A percentile compares a stretch with the other conserved stretches of the same genome.
phyloP scores from a whole-genome alignment of 805 yeast species.

The Saccharomycopsis fodiens region DNA sequence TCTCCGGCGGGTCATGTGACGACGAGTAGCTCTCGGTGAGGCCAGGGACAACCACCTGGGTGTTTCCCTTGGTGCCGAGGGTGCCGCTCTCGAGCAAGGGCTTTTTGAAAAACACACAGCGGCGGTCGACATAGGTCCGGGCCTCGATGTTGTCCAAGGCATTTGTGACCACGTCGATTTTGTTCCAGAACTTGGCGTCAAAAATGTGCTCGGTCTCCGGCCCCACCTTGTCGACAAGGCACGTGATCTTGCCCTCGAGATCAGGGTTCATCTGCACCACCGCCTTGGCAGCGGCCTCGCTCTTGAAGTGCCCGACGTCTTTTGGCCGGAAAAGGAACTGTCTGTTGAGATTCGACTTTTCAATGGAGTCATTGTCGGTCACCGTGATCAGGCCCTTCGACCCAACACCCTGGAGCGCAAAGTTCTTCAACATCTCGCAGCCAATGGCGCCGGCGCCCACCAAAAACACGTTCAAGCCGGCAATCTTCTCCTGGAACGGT shows the following conservation, averaged over 20 bases:
- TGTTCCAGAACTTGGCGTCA: constrained; percentile 77
- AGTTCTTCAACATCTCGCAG: constrained; percentile 95
- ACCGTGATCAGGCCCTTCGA: constrained; percentile 84
- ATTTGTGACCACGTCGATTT: constrained; percentile 84
- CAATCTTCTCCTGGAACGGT: constrained; percentile 62
- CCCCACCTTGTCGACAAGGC: constrained; percentile 84
- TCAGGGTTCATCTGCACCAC: constrained; percentile 82
- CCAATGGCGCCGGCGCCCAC: constrained; percentile 99
- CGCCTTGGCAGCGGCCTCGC: constrained; percentile 85
- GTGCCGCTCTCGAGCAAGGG: constrained; percentile 95
- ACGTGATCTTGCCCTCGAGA: constrained; percentile 64
- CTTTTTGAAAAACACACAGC: constrained; percentile 88
- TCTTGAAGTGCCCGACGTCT: constrained; percentile 88
- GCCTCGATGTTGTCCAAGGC: constrained; percentile 98
- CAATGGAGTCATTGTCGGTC: constrained; percentile 93
- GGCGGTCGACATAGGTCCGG: constrained; percentile 93
- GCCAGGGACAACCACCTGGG: constrained; percentile 91
- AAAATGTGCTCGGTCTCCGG: constrained; percentile 85
- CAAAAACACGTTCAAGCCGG: constrained; percentile 75
- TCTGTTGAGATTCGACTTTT: constrained; percentile 91
- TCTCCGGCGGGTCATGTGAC: constrained; percentile 97
- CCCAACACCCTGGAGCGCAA: constrained; percentile 96
- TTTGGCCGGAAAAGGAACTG: constrained; percentile 92
- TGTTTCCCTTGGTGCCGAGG: constrained; percentile 96
- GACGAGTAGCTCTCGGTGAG: constrained; percentile 94